Percentiles rank a stretch among this genome's conserved stretches.
Evolutionary conservation across 1,284 basidiomycete species (phyloP).

Genomic region (Sanghuangporus weigelae): DNA sequence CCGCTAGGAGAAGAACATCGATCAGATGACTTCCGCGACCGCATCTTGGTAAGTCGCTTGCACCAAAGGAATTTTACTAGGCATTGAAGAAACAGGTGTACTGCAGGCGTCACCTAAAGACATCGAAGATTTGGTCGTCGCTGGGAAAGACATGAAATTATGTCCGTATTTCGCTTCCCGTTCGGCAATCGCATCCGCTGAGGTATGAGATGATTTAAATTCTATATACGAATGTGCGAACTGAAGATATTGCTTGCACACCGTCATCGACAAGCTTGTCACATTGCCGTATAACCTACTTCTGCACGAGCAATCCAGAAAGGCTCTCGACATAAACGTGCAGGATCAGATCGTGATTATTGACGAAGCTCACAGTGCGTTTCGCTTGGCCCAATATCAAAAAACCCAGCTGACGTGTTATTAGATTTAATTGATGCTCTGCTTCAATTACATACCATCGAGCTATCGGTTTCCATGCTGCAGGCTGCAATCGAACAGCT

Average conservation of each 20-base stretch:
- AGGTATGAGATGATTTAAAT: conserved; percentile 49
- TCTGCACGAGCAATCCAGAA: conserved; percentile 78
- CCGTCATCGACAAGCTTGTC: conserved; percentile 53
- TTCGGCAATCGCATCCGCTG: conserved; percentile 82
- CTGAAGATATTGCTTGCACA: not conserved
- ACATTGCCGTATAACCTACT: conserved; percentile 93
- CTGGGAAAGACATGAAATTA: conserved; percentile 61
- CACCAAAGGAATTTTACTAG: not conserved
- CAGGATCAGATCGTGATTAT: conserved; percentile 84
- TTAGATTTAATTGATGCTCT: conserved; percentile 84
- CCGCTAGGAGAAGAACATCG: conserved; percentile 61
- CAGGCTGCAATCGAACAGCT: conserved; percentile 73
- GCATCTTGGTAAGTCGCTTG: conserved; percentile 63
- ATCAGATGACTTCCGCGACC: conserved; percentile 86
- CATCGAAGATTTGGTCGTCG: conserved; percentile 85
- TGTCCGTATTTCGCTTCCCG: conserved; percentile 96
- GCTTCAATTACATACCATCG: conserved; percentile 78
- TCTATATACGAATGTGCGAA: not conserved
- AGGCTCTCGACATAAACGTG: conserved; percentile 82
- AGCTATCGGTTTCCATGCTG: conserved; percentile 58
- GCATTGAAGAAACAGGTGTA: not conserved
- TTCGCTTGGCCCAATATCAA: not conserved
- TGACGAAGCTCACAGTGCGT: conserved; percentile 94
- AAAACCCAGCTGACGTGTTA: not conserved
- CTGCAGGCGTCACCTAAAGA: conserved; percentile 81